Conservation (phyloP, 805 yeast species). For the baker's yeast (Saccharomyces cerevisiae) region DNA sequence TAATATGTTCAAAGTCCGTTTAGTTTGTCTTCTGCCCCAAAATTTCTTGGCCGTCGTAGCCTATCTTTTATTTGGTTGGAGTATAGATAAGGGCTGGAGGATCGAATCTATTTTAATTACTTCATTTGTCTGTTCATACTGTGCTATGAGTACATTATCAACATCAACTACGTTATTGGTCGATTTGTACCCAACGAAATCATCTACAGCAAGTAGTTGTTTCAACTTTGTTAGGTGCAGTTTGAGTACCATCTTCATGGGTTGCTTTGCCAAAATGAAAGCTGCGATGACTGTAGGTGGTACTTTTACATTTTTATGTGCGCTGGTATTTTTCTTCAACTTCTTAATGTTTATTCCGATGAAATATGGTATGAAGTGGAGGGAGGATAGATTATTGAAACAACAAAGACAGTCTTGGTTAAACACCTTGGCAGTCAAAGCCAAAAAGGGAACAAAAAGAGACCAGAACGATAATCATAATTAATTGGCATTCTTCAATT, state of each 20-base stretch:
- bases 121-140: constrained; percentile 48
- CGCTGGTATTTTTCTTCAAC: constrained; percentile 32
- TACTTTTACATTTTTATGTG: constrained; percentile 60
- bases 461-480: neutral
- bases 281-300: constrained; percentile 59
- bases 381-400: constrained; percentile 16
- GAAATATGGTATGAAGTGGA: constrained; percentile 33
- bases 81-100: constrained; percentile 41
- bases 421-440: no score
- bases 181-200: constrained; percentile 59
- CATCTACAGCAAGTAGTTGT: constrained; percentile 68
- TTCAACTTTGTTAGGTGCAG: constrained; percentile 66
- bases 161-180: constrained; percentile 58
- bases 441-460: neutral
- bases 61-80: constrained; percentile 64
- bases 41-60: constrained; percentile 34
- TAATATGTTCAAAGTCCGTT: constrained; percentile 46
- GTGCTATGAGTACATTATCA: constrained; percentile 48
- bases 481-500: neutral
- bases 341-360: constrained; percentile 29
- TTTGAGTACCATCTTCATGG: constrained; percentile 59
- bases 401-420: constrained; percentile 11
- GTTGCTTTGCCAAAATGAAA: constrained; percentile 57
- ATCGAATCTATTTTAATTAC: constrained; percentile 50
- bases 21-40: constrained; percentile 41